A percentile compares a stretch with the other conserved stretches of the same genome.
Conservation (phyloP, 2,329 filamentous ascomycete species). For the Scorias spongiosa region DNA sequence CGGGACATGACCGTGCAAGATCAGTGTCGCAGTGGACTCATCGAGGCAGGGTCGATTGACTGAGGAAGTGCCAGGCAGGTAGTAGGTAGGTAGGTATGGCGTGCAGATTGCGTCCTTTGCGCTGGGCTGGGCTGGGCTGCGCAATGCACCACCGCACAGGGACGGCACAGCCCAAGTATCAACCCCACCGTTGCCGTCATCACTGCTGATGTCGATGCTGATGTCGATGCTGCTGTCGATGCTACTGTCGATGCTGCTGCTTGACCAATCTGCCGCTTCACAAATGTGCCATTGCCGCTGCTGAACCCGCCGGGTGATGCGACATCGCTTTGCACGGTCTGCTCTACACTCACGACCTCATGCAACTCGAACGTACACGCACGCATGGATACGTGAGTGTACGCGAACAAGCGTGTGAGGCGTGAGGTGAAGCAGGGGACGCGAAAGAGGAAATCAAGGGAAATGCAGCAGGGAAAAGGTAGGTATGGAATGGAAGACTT, state of each 20-base stretch:
- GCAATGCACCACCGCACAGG: no score
- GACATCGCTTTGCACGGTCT: no score
- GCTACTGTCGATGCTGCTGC: constrained; percentile 1
- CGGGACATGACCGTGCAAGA: no score
- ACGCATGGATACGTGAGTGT: neutral
- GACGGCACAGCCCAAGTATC: no score
- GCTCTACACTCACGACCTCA: neutral
- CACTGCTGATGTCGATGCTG: constrained; percentile 2
- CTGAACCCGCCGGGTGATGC: no score
- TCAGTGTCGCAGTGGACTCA: no score
- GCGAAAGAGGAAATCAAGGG: no score
- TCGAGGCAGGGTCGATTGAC: no score
- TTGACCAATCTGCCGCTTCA: neutral
- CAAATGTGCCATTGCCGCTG: neutral
- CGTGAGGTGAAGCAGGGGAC: neutral
- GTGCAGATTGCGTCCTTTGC: neutral
- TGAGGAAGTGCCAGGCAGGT: no score
- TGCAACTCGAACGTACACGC: neutral
- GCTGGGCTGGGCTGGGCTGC: neutral
- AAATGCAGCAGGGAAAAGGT: constrained; percentile 1
- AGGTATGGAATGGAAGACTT: constrained; percentile 1
- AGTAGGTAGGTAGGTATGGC: neutral
- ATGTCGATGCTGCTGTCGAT: constrained; percentile 1
- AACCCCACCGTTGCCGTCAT: neutral
- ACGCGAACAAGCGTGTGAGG: no score